Evolutionary conservation across 257 asterid genomes (phyloP).

Genomic region (Anisodus acutangulus): DNA sequence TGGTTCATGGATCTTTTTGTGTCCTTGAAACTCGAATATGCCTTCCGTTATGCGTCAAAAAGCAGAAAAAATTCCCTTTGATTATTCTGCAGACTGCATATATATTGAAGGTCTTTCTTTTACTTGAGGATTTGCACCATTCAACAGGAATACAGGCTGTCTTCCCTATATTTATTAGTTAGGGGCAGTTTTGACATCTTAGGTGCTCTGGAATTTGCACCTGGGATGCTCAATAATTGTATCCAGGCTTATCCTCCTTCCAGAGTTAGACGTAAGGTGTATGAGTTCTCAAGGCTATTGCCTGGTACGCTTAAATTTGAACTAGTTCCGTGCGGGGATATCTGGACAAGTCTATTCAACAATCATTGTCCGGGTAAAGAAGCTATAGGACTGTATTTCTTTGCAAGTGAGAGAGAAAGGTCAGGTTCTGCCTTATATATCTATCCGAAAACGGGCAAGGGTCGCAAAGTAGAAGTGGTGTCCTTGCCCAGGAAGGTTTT

Average conservation of each 20-base stretch:
- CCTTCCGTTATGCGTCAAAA: background rate
- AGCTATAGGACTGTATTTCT: conserved; percentile 67
- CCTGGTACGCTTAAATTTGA: conserved; percentile 61
- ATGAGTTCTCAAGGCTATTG: conserved; percentile 59
- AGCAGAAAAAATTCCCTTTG: background rate
- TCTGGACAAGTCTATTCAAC: conserved; percentile 48
- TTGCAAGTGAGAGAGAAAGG: conserved; percentile 59
- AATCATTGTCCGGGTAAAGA: conserved; percentile 47
- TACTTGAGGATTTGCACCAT: background rate
- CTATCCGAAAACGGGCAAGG: background rate
- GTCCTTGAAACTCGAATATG: background rate
- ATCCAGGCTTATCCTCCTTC: conserved; percentile 66
- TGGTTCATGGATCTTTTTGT: background rate
- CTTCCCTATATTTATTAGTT: conserved; percentile 25
- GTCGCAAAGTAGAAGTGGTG: conserved; percentile 16
- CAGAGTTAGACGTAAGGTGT: conserved; percentile 48
- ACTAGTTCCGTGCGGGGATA: conserved; percentile 45
- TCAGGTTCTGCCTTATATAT: conserved; percentile 30
- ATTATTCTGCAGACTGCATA: background rate
- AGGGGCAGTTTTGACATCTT: conserved; percentile 66
- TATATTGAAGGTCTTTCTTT: background rate
- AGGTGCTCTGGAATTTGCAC: conserved; percentile 25
- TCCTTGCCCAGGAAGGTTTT: conserved; percentile 18
- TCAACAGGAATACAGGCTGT: background rate
- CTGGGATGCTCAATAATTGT: conserved; percentile 36